phyloP scores from a whole-genome alignment of 768 basidiomycete genomes.

The Trametes cingulata region DNA sequence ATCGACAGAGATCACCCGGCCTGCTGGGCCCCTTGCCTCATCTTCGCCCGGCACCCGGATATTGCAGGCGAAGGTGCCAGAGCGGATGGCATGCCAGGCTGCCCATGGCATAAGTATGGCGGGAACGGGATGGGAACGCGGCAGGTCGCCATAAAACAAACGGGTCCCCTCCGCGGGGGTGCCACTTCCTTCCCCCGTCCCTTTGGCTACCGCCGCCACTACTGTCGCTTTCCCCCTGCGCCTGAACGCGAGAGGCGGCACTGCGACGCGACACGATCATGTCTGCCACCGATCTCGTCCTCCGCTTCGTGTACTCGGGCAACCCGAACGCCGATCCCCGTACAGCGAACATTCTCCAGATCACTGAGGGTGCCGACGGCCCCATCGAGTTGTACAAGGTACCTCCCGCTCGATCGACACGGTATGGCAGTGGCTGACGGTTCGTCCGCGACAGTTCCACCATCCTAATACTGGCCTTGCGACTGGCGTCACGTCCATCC shows the following conservation, averaged over 20 bases:
- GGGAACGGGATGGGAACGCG: not conserved
- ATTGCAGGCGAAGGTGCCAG: constrained; percentile 15
- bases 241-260: not conserved
- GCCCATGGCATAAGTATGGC: not conserved
- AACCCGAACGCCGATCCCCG: constrained; percentile 39
- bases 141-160: constrained; percentile 7
- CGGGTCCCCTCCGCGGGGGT: not conserved
- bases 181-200: not conserved
- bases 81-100: not conserved
- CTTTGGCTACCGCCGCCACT: not conserved
- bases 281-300: constrained; percentile 36
- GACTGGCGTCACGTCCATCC: constrained; percentile 46
- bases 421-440: not conserved
- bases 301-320: constrained; percentile 40
- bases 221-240: not conserved
- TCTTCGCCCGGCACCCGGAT: constrained; percentile 9
- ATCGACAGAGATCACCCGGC: constrained; percentile 23
- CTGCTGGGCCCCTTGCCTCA: constrained; percentile 8
- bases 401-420: not conserved
- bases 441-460: constrained; percentile 15
- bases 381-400: constrained; percentile 48
- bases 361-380: constrained; percentile 29
- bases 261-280: not conserved
- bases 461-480: constrained; percentile 42
- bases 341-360: constrained; percentile 43